phyloP scores from a whole-genome alignment of 169 alveolate species.

The Neospora caninum region DNA sequence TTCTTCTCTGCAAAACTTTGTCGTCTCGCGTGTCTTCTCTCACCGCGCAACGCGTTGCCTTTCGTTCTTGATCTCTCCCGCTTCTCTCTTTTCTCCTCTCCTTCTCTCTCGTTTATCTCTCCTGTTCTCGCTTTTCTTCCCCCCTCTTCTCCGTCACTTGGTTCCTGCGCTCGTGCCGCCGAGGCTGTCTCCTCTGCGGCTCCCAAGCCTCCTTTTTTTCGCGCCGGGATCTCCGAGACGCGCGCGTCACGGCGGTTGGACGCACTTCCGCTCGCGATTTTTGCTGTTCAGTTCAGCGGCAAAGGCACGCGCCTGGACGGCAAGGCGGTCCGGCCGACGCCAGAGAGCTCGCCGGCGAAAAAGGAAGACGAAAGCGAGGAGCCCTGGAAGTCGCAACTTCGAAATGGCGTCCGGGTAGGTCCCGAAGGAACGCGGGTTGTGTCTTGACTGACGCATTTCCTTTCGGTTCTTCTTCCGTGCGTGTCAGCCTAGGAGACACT shows the following conservation, averaged over 20 bases:
- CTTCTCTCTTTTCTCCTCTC: too few relatives aligned
- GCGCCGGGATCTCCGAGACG: too few relatives aligned
- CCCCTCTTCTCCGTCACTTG: not conserved
- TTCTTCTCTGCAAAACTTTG: too few relatives aligned
- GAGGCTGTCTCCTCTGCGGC: not conserved
- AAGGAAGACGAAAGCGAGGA: not conserved
- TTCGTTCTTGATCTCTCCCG: too few relatives aligned
- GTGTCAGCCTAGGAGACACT: too few relatives aligned
- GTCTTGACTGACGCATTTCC: too few relatives aligned
- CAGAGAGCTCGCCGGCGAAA: not conserved
- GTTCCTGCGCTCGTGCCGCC: not conserved
- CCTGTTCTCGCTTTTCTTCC: not conserved
- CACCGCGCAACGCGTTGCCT: too few relatives aligned
- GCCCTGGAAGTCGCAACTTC: not conserved
- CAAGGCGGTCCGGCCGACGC: constrained; percentile 1
- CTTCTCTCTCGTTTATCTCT: not conserved
- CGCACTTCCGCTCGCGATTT: not conserved
- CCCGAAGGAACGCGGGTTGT: not conserved
- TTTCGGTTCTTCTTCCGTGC: not conserved
- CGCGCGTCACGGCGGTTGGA: too few relatives aligned
- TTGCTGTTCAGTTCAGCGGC: not conserved
- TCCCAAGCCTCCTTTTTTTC: too few relatives aligned
- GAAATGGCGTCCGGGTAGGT: not conserved
- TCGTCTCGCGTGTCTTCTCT: too few relatives aligned
- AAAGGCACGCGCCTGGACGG: constrained; percentile 14